A percentile compares a stretch with the other conserved stretches of the same genome.
phyloP scores from a whole-genome alignment of 2,329 filamentous ascomycete species.

The Passalora sequoiae region DNA sequence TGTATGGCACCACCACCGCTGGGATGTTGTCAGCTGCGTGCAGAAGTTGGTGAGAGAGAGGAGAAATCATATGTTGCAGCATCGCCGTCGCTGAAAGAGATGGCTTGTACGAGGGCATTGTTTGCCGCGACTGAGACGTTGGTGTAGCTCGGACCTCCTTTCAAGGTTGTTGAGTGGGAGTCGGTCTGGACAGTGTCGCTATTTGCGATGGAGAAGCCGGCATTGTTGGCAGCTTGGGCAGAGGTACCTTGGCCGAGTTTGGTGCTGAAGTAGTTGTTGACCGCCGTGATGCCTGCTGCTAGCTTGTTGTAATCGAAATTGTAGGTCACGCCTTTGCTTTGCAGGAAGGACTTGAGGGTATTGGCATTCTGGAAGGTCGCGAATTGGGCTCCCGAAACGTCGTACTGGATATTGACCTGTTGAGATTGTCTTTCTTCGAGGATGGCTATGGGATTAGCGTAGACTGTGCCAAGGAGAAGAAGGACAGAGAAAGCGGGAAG shows the following conservation, averaged over 20 bases:
- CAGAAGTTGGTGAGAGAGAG: neutral
- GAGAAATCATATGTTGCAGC: slow-evolving; percentile 9
- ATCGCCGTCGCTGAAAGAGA: slow-evolving; percentile 12
- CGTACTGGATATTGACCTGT: slow-evolving; percentile 10
- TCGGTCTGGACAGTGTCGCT: slow-evolving; percentile 8
- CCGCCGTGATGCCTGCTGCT: slow-evolving; percentile 5
- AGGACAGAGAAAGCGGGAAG: neutral
- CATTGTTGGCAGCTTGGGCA: slow-evolving; percentile 1
- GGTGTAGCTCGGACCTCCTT: slow-evolving; percentile 12
- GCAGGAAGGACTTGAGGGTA: slow-evolving; percentile 8
- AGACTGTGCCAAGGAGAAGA: slow-evolving; percentile 4
- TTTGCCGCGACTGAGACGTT: slow-evolving; percentile 9
- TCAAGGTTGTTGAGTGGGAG: slow-evolving; percentile 8
- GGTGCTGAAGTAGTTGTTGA: slow-evolving; percentile 10
- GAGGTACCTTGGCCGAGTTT: slow-evolving; percentile 7
- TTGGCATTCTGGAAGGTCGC: slow-evolving; percentile 10
- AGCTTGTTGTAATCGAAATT: slow-evolving; percentile 13
- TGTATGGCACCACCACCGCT: slow-evolving; percentile 15
- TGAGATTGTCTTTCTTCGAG: slow-evolving; percentile 9
- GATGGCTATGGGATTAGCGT: slow-evolving; percentile 4
- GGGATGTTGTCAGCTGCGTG: neutral
- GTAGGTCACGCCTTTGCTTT: slow-evolving; percentile 10
- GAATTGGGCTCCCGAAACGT: slow-evolving; percentile 11
- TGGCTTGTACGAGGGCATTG: slow-evolving; percentile 8
- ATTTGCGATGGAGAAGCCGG: slow-evolving; percentile 5